Evolutionary conservation across 2,329 filamentous ascomycete genomes (phyloP).

Genomic region (Penicillium janthinellum): DNA sequence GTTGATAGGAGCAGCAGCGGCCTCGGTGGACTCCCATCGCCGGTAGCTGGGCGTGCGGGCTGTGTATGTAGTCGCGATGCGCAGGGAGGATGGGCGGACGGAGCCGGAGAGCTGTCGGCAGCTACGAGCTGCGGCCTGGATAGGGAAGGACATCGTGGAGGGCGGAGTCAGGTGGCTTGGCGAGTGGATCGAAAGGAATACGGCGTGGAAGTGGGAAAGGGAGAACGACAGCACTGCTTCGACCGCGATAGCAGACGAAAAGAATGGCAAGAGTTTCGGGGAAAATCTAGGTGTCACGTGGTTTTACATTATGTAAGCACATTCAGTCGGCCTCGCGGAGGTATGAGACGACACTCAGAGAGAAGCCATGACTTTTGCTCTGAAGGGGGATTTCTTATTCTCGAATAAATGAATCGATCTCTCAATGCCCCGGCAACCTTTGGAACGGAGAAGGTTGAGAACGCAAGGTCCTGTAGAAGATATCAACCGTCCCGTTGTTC

Average conservation of each 20-base stretch:
- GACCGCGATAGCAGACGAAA: slow-evolving; percentile 30
- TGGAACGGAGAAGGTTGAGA: no score
- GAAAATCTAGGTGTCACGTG: slow-evolving; percentile 42
- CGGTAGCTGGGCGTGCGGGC: slow-evolving; percentile 55
- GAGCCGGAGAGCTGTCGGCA: slow-evolving; percentile 44
- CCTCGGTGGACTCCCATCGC: slow-evolving; percentile 88
- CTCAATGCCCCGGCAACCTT: not conserved
- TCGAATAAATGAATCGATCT: not conserved
- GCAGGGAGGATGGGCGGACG: slow-evolving; percentile 45
- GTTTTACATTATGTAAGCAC: slow-evolving; percentile 1
- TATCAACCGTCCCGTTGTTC: not conserved
- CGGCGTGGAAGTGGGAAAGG: slow-evolving; percentile 15
- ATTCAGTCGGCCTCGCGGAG: not conserved
- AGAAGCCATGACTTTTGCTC: not conserved
- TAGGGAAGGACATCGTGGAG: slow-evolving; percentile 44
- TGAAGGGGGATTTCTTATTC: no score
- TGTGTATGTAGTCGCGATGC: slow-evolving; percentile 43
- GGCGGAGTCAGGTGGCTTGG: slow-evolving; percentile 2
- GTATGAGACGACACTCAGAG: not conserved
- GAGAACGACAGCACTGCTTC: slow-evolving; percentile 22
- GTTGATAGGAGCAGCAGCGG: slow-evolving; percentile 60
- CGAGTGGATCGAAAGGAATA: slow-evolving; percentile 10
- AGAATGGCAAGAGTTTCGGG: slow-evolving; percentile 32
- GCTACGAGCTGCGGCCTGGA: slow-evolving; percentile 45
- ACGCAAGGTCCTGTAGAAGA: no score